Percentiles rank a stretch among this genome's conserved stretches.
Conservation (phyloP, 257 asterid species). For the Buddleja alternifolia region DNA sequence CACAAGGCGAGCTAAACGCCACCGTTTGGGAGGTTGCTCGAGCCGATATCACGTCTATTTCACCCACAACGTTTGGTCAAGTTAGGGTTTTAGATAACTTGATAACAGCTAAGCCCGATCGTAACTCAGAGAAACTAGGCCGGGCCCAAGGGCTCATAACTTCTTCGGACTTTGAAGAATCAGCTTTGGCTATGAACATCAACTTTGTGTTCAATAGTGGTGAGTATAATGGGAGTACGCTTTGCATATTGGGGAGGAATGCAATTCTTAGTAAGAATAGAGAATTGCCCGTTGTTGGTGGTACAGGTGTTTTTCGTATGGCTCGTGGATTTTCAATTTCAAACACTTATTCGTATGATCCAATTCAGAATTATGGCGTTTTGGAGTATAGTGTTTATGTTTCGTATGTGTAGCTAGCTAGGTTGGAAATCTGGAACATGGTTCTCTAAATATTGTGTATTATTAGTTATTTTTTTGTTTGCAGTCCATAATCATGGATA, state of each 20-base stretch:
- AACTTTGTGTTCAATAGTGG: constrained; percentile 33
- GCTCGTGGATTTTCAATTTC: constrained; percentile 35
- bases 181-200: constrained; percentile 29
- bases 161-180: constrained; percentile 17
- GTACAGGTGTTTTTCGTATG: constrained; percentile 30
- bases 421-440: too few relatives aligned
- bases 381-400: constrained; percentile 33
- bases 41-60: constrained; percentile 14
- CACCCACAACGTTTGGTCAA: constrained; percentile 28
- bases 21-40: constrained; percentile 43
- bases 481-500: too few relatives aligned
- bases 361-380: constrained; percentile 17
- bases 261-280: constrained; percentile 18
- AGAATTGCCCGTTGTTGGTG: constrained; percentile 39
- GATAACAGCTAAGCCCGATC: constrained; percentile 29
- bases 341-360: constrained; percentile 27
- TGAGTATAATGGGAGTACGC: constrained; percentile 30
- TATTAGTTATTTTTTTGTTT: too few relatives aligned
- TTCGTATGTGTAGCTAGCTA: constrained; percentile 16
- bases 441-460: too few relatives aligned
- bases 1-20: constrained; percentile 29
- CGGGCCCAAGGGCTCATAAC: constrained; percentile 37
- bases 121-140: constrained; percentile 28
- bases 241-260: constrained; percentile 29
- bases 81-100: constrained; percentile 35